Evolutionary conservation across 2,329 filamentous ascomycete species (phyloP).

Genomic region (Sphaerulina musiva): DNA sequence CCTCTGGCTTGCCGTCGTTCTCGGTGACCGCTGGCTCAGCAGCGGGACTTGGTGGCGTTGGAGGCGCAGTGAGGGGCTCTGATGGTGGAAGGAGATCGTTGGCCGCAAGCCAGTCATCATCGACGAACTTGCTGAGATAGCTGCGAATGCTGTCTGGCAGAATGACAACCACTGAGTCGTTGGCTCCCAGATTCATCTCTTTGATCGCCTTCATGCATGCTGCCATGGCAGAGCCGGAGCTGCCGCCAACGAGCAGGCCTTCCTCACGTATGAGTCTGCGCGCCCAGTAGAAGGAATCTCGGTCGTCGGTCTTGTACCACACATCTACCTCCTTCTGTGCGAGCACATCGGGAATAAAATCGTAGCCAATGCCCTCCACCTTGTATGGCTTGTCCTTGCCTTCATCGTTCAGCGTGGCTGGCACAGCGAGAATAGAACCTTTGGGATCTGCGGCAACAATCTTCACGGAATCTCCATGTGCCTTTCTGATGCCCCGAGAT

Average conservation of each 20-base stretch:
- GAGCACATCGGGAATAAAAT: slow-evolving; percentile 93
- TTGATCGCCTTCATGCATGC: slow-evolving; percentile 70
- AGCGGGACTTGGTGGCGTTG: slow-evolving; percentile 33
- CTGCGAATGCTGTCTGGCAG: slow-evolving; percentile 94
- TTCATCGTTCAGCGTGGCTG: slow-evolving; percentile 70
- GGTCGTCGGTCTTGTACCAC: slow-evolving; percentile 98
- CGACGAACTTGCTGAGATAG: slow-evolving; percentile 96
- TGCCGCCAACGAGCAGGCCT: slow-evolving; percentile 86
- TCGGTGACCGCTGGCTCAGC: slow-evolving; percentile 24
- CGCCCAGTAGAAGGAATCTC: slow-evolving; percentile 84
- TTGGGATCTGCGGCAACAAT: slow-evolving; percentile 88
- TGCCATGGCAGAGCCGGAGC: slow-evolving; percentile 84
- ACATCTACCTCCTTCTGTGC: slow-evolving; percentile 73
- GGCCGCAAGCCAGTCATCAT: slow-evolving; percentile 97
- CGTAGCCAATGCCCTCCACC: slow-evolving; percentile 97
- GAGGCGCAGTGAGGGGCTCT: slow-evolving; percentile 41
- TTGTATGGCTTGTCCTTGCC: slow-evolving; percentile 83
- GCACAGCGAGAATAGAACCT: slow-evolving; percentile 83
- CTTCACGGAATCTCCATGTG: slow-evolving; percentile 73
- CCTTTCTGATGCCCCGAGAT: slow-evolving; percentile 72
- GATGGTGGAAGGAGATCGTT: slow-evolving; percentile 77
- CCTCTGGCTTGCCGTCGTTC: slow-evolving; percentile 11
- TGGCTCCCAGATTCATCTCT: slow-evolving; percentile 69
- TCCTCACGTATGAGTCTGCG: slow-evolving; percentile 87
- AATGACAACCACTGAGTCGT: slow-evolving; percentile 83